Base-by-base conservation (phyloP, 441 rosid genomes). In the Macaranga tanarius region DNA sequence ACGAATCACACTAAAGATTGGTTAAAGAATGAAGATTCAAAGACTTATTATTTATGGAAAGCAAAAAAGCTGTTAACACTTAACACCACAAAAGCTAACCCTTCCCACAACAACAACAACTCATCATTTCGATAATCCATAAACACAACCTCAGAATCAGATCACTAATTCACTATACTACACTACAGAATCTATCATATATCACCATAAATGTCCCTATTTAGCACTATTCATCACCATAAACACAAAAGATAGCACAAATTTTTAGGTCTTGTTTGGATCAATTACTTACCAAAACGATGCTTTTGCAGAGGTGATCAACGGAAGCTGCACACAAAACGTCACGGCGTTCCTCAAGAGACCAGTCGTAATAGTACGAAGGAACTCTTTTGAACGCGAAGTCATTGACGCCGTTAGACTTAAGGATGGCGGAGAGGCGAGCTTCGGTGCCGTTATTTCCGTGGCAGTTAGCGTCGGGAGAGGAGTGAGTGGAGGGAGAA, bases 301-400 rank as follows among this genome's bases (percentile, higher is more conserved):
- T 87, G 90, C 95, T 94, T 75, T 92, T 94, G 84, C 96, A 92
- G 51, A 92, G 93, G 79, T 94, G 96, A 74, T 88, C 75, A 70
- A 93, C 62, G 1, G 96, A 89, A 79, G 91, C 83, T 50, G 95
- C 98, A 42, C 75, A 80, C 45, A 92, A 92, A 68, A 72, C 80
- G 77, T 81, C 85, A 55, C 92, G 87, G 28, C 95, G 92, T n/a
- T 86, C 80, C 74, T 94, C 90, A 40, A 89, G 79, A 55, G 93
- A 57, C 86, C 91, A 79, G 40, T 90, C 88, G 77, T 92, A 94
- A 82, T 94, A 92, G 73, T 92, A 86, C 0, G 83, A 10, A 13
- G 92, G 70, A 22, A 89, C 92, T 71, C 85, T 80, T 73, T 84
- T 86, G 85, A 92, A 92, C 26, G 40, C 68, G 82, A 94, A 88